phyloP scores from a whole-genome alignment of 192 early-diverging fungal species.

The Martensiomyces pterosporus region DNA sequence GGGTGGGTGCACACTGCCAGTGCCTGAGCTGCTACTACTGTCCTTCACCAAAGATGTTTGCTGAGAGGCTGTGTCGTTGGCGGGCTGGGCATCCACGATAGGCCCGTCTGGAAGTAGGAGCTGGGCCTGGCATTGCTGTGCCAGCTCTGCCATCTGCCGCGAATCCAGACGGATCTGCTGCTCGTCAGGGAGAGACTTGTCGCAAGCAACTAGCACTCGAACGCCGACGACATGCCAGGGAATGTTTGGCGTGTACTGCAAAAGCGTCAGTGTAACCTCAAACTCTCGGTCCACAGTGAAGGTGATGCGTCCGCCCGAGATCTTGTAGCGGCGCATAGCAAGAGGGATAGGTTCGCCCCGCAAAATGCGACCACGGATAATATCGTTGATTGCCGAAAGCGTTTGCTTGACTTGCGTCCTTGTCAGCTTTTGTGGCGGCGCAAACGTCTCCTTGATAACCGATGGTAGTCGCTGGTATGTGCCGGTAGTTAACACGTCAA shows the following conservation, averaged over 20 bases:
- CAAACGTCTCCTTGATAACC: conserved; percentile 62
- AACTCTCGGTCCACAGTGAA: conserved; percentile 62
- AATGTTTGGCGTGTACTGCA: conserved; percentile 51
- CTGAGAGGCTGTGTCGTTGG: background rate
- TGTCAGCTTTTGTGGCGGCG: conserved; percentile 57
- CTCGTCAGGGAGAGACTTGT: conserved; percentile 12
- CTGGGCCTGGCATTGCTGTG: conserved; percentile 18
- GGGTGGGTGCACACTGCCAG: conserved; percentile 31
- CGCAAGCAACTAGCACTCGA: conserved; percentile 58
- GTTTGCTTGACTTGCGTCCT: conserved; percentile 59
- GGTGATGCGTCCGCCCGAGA: conserved; percentile 66
- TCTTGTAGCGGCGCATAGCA: conserved; percentile 58
- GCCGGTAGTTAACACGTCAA: conserved; percentile 83
- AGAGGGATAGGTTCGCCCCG: conserved; percentile 67
- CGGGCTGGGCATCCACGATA: too few relatives aligned
- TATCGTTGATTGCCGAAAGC: conserved; percentile 60
- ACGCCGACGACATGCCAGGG: conserved; percentile 74
- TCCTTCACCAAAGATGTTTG: background rate
- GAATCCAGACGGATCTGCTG: conserved; percentile 32
- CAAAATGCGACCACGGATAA: conserved; percentile 69
- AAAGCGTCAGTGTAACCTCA: conserved; percentile 64
- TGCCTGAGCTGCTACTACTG: background rate
- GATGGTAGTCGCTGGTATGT: conserved; percentile 75
- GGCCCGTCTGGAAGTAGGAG: too few relatives aligned
- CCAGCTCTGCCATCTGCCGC: conserved; percentile 21